phyloP scores from a whole-genome alignment of 139 green algal genomes.

The Micromonas pusilla region DNA sequence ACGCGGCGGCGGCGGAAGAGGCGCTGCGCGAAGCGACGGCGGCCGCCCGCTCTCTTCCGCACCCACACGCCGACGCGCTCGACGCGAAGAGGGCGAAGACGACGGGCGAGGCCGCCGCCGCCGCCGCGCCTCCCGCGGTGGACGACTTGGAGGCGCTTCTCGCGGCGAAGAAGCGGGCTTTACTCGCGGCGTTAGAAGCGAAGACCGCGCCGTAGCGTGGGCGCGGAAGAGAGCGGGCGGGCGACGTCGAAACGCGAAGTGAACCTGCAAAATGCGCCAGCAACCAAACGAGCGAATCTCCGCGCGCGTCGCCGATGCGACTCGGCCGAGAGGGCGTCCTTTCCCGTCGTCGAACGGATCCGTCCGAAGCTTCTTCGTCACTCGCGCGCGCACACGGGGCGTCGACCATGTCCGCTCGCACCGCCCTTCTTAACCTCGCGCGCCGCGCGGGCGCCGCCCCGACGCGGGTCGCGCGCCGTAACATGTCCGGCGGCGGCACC shows the following conservation, averaged over 20 bases:
- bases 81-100: background rate
- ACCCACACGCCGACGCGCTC: background rate
- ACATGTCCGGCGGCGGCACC: slow-evolving; percentile 5
- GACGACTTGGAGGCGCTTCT: slow-evolving; percentile 13
- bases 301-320: too few species aligned
- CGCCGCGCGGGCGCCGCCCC: too few species aligned
- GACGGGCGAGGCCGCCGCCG: background rate
- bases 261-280: too few species aligned
- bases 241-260: too few species aligned
- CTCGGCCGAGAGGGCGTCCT: too few species aligned
- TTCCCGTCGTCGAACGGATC: too few species aligned
- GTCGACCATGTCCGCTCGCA: background rate
- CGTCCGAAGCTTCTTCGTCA: too few species aligned
- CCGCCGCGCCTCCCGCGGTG: background rate
- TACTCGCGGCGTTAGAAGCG: background rate
- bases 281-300: too few species aligned
- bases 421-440: background rate
- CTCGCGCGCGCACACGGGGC: too few species aligned
- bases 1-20: too few species aligned
- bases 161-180: slow-evolving; percentile 20
- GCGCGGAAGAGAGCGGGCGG: background rate
- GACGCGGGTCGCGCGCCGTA: background rate
- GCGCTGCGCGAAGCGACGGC: too few species aligned
- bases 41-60: too few species aligned
- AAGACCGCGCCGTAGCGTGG: background rate